Conservation (phyloP, 2,329 filamentous ascomycete species). For the Sporothrix globosa region DNA sequence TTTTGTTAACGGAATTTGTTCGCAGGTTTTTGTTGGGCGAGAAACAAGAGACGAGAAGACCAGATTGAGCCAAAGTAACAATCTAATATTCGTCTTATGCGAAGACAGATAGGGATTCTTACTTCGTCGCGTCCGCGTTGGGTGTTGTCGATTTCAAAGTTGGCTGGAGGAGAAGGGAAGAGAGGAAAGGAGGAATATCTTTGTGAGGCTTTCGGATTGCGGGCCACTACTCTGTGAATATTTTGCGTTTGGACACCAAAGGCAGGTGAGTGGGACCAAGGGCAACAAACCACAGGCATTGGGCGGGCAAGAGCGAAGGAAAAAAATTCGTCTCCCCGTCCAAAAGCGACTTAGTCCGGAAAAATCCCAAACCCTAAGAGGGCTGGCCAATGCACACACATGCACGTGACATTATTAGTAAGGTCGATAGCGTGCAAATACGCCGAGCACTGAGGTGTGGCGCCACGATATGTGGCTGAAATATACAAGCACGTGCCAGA, state of each 20-base stretch:
- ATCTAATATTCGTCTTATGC: conserved; percentile 7
- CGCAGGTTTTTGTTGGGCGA: background rate
- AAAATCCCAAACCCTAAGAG: conserved; percentile 32
- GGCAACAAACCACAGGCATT: background rate
- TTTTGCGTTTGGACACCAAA: conserved; percentile 32
- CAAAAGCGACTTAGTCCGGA: conserved; percentile 5
- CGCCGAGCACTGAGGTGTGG: background rate
- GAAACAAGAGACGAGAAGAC: conserved; percentile 45
- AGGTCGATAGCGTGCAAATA: background rate
- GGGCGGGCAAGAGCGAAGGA: conserved; percentile 1
- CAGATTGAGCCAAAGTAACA: background rate
- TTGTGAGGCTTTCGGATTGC: conserved; percentile 34
- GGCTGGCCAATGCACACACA: conserved; percentile 1
- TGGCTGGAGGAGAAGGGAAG: conserved; percentile 33
- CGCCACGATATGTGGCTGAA: background rate
- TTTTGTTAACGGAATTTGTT: conserved; percentile 42
- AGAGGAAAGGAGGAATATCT: conserved; percentile 30
- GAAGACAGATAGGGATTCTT: conserved; percentile 26
- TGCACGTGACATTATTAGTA: conserved; percentile 22
- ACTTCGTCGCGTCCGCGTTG: conserved; percentile 37
- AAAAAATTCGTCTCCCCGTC: conserved; percentile 21
- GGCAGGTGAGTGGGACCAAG: conserved; percentile 20
- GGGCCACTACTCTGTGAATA: conserved; percentile 34
- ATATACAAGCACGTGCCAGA: background rate
- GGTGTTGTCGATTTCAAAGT: conserved; percentile 35